Evolutionary conservation across 352 stramenopile species (phyloP).

Genomic region (Globisporangium polare): DNA sequence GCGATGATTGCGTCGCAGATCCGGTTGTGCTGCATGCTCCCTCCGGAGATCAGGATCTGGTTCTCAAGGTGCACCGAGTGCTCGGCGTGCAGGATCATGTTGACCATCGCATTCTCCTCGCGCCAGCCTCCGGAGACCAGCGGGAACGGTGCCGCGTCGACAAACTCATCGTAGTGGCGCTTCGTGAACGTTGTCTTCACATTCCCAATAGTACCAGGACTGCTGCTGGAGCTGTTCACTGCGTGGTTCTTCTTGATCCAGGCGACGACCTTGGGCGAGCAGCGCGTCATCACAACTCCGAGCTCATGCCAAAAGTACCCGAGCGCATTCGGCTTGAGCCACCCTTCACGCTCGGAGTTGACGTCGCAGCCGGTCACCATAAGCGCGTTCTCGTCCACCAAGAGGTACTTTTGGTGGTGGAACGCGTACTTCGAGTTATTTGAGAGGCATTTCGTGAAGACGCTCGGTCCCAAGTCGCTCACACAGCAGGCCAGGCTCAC

Average conservation of each 20-base stretch:
- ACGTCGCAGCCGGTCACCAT: slow-evolving; percentile 81
- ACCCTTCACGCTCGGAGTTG: slow-evolving; percentile 66
- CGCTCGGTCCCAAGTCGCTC: slow-evolving; percentile 58
- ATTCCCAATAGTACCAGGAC: neutral
- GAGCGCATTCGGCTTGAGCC: slow-evolving; percentile 50
- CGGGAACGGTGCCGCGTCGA: slow-evolving; percentile 58
- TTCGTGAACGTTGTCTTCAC: slow-evolving; percentile 20
- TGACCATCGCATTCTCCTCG: slow-evolving; percentile 80
- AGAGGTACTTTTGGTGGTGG: slow-evolving; percentile 82
- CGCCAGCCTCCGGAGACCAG: slow-evolving; percentile 67
- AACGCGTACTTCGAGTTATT: slow-evolving; percentile 84
- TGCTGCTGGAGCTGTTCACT: slow-evolving; percentile 1
- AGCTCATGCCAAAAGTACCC: slow-evolving; percentile 83
- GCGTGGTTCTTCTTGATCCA: slow-evolving; percentile 64
- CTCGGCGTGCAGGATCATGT: slow-evolving; percentile 70
- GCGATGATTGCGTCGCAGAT: slow-evolving; percentile 59
- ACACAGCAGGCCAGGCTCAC: slow-evolving; percentile 57
- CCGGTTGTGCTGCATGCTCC: slow-evolving; percentile 66
- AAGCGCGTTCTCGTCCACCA: slow-evolving; percentile 48
- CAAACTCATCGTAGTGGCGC: slow-evolving; percentile 50
- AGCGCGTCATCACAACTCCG: slow-evolving; percentile 38
- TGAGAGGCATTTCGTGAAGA: slow-evolving; percentile 40
- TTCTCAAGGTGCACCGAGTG: slow-evolving; percentile 70
- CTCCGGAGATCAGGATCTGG: slow-evolving; percentile 78
- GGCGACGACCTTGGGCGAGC: slow-evolving; percentile 44